phyloP scores from a whole-genome alignment of 495 filamentous ascomycete genomes.

The Xylaria cubensis region DNA sequence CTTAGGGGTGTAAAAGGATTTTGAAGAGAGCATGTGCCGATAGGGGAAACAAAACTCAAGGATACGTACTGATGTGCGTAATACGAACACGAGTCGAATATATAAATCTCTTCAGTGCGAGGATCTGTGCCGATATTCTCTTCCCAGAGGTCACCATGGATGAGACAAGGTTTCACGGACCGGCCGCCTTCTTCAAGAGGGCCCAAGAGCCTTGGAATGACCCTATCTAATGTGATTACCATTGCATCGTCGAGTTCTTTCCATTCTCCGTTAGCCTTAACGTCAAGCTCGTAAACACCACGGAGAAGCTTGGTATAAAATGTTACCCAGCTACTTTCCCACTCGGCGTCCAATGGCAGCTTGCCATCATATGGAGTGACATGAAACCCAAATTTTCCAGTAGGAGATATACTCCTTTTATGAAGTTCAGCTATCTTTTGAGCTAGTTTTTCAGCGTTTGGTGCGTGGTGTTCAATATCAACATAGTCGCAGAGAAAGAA shows the following conservation, averaged over 20 bases:
- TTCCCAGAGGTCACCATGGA: slow-evolving; percentile 51
- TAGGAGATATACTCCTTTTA: slow-evolving; percentile 26
- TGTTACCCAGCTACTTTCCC: slow-evolving; percentile 35
- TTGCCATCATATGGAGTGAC: slow-evolving; percentile 31
- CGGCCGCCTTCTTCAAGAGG: slow-evolving; percentile 38
- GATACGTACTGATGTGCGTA: not conserved
- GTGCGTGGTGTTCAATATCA: not conserved
- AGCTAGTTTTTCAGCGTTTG: slow-evolving; percentile 20
- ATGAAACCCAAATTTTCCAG: slow-evolving; percentile 32
- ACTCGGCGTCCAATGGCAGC: slow-evolving; percentile 24
- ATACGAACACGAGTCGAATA: slow-evolving; percentile 6
- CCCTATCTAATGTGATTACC: slow-evolving; percentile 22
- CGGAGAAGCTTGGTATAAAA: slow-evolving; percentile 36
- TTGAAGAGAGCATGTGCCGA: not conserved
- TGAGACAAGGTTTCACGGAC: slow-evolving; percentile 41
- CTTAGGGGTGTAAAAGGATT: not conserved
- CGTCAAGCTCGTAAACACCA: slow-evolving; percentile 27
- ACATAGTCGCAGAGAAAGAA: slow-evolving; percentile 12
- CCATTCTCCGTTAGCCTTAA: slow-evolving; percentile 30
- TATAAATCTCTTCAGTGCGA: not conserved
- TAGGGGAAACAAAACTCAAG: not conserved
- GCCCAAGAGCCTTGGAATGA: slow-evolving; percentile 43
- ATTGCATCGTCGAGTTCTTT: slow-evolving; percentile 32
- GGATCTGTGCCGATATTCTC: slow-evolving; percentile 36
- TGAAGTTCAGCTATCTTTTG: slow-evolving; percentile 24